Base-by-base conservation (phyloP, 768 basidiomycete genomes). In the Cantharellus anzutake region DNA sequence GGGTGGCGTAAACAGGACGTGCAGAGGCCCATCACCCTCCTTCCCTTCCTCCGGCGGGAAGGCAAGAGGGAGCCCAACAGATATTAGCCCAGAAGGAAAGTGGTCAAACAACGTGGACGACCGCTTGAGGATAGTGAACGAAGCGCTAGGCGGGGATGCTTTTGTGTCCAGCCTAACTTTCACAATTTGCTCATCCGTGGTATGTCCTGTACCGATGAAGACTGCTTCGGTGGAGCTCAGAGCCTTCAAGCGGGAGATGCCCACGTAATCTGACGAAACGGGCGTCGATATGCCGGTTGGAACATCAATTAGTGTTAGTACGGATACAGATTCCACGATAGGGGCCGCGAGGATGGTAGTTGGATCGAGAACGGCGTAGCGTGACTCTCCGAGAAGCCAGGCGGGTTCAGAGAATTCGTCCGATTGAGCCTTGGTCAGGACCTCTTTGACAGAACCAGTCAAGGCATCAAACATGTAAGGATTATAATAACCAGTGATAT, bases 1-100 rank as follows among this genome's bases (percentile, higher is more conserved):
- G 0, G 87, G 86, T 0, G 78, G 72, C 64, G 83, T 84, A 65
- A 76, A 84, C 35, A 86, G 72, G 20, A 80, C 78, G 66, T 87
- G 76, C 11, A 86, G 65, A 0, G 76, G 72, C 38, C 72, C 68
- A 38, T 72, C 65, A 41, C 37, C 41, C 4, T 37, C 41, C n/a
- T 42, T 42, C 37, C 50, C 44, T 29, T 29, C 20, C 20, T 29
- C 20, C 20, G 20, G 20, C 29, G 39, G 16, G 5, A 62, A 50
- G 3, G 59, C 60, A 37, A 61, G 34, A 3, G 48, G 35, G 44
- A 51, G 57, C n/a, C 53, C 56, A 37, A n/a, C 53, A 14, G 61
- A 57, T 51, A 62, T 59, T 4, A 60, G 42, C 34, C 3, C 42
- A 37, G 35, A 35, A 3, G 61, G 50, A 41, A 62, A 37, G 11